Conservation (phyloP, 257 asterid species). For the Nicotiana tabacum region DNA sequence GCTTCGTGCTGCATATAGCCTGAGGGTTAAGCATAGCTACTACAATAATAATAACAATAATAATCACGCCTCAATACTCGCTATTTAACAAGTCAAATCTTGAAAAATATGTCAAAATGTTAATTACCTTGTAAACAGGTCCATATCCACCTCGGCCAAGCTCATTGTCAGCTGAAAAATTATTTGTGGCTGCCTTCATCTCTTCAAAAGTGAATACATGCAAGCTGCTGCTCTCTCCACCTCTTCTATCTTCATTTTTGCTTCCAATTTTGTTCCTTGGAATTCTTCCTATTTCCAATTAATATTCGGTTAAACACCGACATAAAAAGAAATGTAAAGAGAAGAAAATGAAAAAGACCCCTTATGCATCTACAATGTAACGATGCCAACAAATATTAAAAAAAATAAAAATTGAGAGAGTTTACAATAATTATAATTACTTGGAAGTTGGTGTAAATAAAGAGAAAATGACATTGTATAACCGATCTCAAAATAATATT, state of each 20-base stretch:
- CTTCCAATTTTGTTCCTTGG: background rate
- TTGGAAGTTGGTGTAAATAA: background rate
- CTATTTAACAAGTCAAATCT: too few relatives aligned
- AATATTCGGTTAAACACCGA: background rate
- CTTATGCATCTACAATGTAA: too few relatives aligned
- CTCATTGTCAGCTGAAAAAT: conserved; percentile 20
- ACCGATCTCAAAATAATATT: too few relatives aligned
- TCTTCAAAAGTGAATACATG: conserved; percentile 13
- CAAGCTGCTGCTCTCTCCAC: background rate
- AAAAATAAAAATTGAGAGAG: background rate
- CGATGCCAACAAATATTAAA: too few relatives aligned
- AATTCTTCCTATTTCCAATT: background rate
- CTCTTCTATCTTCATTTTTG: background rate
- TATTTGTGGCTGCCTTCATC: conserved; percentile 19
- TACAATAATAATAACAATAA: too few relatives aligned
- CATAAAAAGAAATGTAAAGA: background rate
- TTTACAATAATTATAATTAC: background rate
- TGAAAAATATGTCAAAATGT: too few relatives aligned
- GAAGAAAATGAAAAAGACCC: background rate
- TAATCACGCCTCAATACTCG: too few relatives aligned
- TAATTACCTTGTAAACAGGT: conserved; percentile 22
- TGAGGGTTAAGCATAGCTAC: too few relatives aligned
- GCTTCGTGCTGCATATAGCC: too few relatives aligned
- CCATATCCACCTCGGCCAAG: conserved; percentile 28
- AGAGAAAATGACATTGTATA: background rate